Evolutionary conservation across 2,329 filamentous ascomycete species (phyloP), one percentile per base, ranked within the genome.

Genomic region (Alternaria panax): DNA sequence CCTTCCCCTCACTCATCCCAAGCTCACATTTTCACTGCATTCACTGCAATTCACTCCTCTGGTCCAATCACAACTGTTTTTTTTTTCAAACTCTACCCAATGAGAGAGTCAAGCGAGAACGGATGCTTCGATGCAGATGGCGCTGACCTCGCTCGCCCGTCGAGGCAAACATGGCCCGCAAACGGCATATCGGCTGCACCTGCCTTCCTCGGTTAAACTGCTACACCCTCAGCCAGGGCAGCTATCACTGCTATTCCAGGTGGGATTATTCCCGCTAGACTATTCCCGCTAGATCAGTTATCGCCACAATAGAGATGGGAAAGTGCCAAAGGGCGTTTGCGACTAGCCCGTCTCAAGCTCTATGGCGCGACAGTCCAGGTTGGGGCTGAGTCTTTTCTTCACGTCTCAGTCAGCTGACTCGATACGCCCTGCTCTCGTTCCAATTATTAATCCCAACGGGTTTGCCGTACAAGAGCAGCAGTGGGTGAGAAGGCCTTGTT

Each of bases 241-340:
- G 24, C 4, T 55, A 59, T 59, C 36, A 25, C 56, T 51, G 56
- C 28, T 59, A 59, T 34, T 22, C 20, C 8, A n/a, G 24, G 45
- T 24, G 45, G 28, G 28, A 24, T 48, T 34, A 34, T 59, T 55
- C 36, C 56, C 56, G 56, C 27, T 42, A 28, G 45, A 30, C 30
- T 48, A 40, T 59, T 55, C 36, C 56, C 56, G 56, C 27, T 42
- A 28, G 45, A 30, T 36, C 43, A 40, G 28, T 16, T 18, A 18
- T 47, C 36, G 51, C 56, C 38, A 27, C 28, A 40, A 45, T 50
- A 38, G 45, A 55, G 56, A 38, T 22, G 51, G 56, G 22, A 50
- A 45, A 18, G 28, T n/a, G 40, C 40, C 20, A 50, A n/a, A 51
- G n/a, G 57, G 46, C 57, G 57, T 32, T 28, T 27, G 22, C 32